Percentiles rank a stretch among this genome's conserved stretches.
Conservation (phyloP, 108 stramenopile genomes). For the Chaetoceros tenuissimus region DNA sequence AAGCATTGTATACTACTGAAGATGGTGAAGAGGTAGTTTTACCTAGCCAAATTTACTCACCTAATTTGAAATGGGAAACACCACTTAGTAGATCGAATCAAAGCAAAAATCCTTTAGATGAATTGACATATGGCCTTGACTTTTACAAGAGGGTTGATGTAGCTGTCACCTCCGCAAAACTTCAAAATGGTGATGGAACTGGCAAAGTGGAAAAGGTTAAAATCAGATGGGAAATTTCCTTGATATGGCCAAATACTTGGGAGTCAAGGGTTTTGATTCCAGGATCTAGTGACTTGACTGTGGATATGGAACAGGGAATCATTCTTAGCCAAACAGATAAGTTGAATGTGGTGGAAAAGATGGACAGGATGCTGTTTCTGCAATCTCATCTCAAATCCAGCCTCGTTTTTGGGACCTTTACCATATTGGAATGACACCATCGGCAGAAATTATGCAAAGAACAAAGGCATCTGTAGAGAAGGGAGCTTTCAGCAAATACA, state of each 20-base stretch:
- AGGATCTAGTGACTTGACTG: constrained; percentile 37
- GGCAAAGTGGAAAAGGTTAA: constrained; percentile 9
- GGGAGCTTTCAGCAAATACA: constrained; percentile 32
- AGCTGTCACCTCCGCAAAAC: constrained; percentile 44
- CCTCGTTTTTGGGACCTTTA: constrained; percentile 85
- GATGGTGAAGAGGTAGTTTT: constrained; percentile 4
- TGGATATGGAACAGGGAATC: constrained; percentile 15
- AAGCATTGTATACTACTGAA: constrained; percentile 21
- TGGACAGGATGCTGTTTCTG: constrained; percentile 22
- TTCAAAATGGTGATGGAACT: not conserved
- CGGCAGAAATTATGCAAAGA: constrained; percentile 45
- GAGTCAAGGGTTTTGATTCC: constrained; percentile 56
- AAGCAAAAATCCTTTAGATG: constrained; percentile 32
- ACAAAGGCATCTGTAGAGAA: constrained; percentile 9
- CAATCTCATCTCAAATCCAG: constrained; percentile 35
- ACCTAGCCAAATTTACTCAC: constrained; percentile 14
- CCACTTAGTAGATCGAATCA: constrained; percentile 23
- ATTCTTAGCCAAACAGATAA: constrained; percentile 48
- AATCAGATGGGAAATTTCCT: constrained; percentile 62
- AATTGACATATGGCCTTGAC: constrained; percentile 34
- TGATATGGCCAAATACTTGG: constrained; percentile 75
- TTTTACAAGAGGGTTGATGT: constrained; percentile 66
- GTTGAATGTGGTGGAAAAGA: constrained; percentile 30
- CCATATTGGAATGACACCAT: constrained; percentile 83
- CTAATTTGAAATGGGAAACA: constrained; percentile 41